Percentiles rank a stretch among this genome's conserved stretches.
These are phyloP conservation scores for Turritis glabra DNA, from an alignment of 345 rosid genomes.

Conservation along the genomic window DNA sequence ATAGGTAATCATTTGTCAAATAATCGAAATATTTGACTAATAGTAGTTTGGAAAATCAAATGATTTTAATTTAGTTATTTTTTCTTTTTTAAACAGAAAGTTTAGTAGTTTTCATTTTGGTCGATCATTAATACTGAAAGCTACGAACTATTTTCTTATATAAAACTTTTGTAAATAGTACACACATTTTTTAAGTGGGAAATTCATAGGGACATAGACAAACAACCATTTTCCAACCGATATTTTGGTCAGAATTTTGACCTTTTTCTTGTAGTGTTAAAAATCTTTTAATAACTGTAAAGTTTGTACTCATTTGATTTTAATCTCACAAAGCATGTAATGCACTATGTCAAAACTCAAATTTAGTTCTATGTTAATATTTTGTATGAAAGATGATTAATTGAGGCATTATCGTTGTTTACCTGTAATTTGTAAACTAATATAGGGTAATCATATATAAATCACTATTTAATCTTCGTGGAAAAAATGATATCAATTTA, in stretches of 20 bases:
- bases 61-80: background rate
- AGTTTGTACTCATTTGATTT: too few species aligned
- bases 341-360: too few species aligned
- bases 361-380: background rate
- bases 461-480: background rate
- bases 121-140: background rate
- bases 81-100: too few species aligned
- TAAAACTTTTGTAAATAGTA: background rate
- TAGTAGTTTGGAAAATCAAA: background rate
- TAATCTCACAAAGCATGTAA: too few species aligned
- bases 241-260: too few species aligned
- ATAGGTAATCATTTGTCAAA: slow-evolving; percentile 9
- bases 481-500: background rate
- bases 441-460: background rate
- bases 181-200: background rate
- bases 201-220: background rate
- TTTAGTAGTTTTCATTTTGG: background rate
- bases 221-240: too few species aligned
- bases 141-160: background rate
- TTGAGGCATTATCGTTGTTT: background rate
- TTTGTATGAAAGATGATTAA: background rate
- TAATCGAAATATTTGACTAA: background rate
- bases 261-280: too few species aligned
- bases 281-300: too few species aligned
- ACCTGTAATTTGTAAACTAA: background rate